phyloP scores from a whole-genome alignment of 2,329 filamentous ascomycete genomes.

The Monosporascus sp. region DNA sequence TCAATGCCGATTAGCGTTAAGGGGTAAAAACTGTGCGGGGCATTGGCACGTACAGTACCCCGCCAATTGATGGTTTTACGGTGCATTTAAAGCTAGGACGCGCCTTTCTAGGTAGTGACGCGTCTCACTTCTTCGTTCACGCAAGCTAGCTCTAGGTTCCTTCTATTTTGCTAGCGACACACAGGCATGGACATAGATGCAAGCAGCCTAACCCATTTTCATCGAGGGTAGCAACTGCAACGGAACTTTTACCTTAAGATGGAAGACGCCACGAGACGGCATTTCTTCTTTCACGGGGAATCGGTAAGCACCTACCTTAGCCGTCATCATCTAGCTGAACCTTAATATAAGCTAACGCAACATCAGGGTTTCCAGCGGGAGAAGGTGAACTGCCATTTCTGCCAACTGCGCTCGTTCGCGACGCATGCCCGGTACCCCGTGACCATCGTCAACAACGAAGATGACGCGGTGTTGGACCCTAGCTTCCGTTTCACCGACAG shows the following conservation, averaged over 20 bases:
- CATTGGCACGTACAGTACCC: too few species aligned
- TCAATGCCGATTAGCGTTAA: too few species aligned
- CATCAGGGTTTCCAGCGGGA: conserved; percentile 33
- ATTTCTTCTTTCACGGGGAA: conserved; percentile 47
- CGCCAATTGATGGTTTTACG: too few species aligned
- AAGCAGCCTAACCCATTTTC: not conserved
- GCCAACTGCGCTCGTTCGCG: conserved; percentile 52
- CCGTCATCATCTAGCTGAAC: not conserved
- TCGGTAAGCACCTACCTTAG: conserved; percentile 19
- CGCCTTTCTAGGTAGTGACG: too few species aligned
- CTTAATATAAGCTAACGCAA: not conserved
- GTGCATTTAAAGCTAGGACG: too few species aligned
- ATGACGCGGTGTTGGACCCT: conserved; percentile 50
- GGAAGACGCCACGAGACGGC: conserved; percentile 39
- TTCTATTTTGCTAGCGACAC: not conserved
- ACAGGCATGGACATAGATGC: not conserved
- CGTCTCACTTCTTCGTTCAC: too few species aligned
- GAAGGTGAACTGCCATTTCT: conserved; percentile 51
- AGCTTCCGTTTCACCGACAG: conserved; percentile 65
- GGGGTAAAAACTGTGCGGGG: too few species aligned
- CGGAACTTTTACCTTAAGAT: conserved; percentile 26
- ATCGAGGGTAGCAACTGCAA: not conserved
- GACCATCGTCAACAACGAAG: conserved; percentile 59
- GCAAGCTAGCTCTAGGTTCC: too few species aligned
- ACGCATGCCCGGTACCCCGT: conserved; percentile 48